These are phyloP conservation scores for Komagataella ulmi DNA, from an alignment of 805 yeast genomes.

Conservation along the genomic window DNA sequence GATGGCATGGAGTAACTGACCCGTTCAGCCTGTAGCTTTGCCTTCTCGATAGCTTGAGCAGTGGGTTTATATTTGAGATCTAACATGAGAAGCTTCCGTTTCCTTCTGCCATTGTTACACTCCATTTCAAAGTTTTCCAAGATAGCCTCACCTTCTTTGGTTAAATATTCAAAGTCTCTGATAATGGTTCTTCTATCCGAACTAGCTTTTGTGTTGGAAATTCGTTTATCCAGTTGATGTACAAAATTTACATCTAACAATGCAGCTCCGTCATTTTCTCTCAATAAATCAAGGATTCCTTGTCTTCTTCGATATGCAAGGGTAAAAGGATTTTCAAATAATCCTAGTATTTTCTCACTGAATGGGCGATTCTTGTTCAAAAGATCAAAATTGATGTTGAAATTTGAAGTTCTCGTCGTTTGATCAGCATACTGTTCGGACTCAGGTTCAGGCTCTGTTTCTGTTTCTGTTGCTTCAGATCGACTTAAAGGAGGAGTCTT, in stretches of 20 bases:
- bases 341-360: not conserved
- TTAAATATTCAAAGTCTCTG: slow-evolving; percentile 26
- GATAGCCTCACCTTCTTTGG: slow-evolving; percentile 13
- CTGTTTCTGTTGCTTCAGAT: not conserved
- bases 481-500: not conserved
- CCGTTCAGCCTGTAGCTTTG: not conserved
- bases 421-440: slow-evolving; percentile 2
- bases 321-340: not conserved
- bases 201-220: slow-evolving; percentile 20
- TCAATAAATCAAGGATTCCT: slow-evolving; percentile 26
- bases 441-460: not conserved
- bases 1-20: not conserved
- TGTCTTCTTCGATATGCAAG: slow-evolving; percentile 24
- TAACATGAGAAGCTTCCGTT: slow-evolving; percentile 5
- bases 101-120: slow-evolving; percentile 2
- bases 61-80: slow-evolving; percentile 8
- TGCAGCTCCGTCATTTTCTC: slow-evolving; percentile 30
- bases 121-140: slow-evolving; percentile 3
- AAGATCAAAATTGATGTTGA: slow-evolving; percentile 2
- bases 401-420: slow-evolving; percentile 1
- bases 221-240: slow-evolving; percentile 23
- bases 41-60: slow-evolving; percentile 3
- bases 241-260: slow-evolving; percentile 27
- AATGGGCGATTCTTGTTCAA: not conserved
- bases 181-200: slow-evolving; percentile 43